Percentiles rank a stretch among this genome's conserved stretches.
Evolutionary conservation across 805 yeast genomes (phyloP).

Genomic region (Wickerhamomyces hampshirensis): DNA sequence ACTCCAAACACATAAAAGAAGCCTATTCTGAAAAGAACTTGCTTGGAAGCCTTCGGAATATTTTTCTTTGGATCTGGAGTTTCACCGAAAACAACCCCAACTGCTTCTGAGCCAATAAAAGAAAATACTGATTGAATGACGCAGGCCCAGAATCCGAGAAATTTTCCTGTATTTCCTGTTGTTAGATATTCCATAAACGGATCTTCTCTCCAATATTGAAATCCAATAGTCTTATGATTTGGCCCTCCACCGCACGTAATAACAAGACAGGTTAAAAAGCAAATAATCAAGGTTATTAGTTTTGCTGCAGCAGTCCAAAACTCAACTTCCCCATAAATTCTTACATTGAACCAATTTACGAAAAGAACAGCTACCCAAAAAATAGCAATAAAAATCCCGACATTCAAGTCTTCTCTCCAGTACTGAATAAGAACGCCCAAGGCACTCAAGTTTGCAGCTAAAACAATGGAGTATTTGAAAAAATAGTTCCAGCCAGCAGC

Average conservation of each 20-base stretch:
- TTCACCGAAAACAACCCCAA: slow-evolving; percentile 53
- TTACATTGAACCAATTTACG: slow-evolving; percentile 32
- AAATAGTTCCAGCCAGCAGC: slow-evolving; percentile 44
- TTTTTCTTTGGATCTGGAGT: slow-evolving; percentile 50
- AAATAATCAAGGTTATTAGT: slow-evolving; percentile 54
- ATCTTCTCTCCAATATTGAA: slow-evolving; percentile 31
- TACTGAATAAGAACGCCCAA: slow-evolving; percentile 41
- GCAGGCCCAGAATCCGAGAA: slow-evolving; percentile 56
- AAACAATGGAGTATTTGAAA: slow-evolving; percentile 35
- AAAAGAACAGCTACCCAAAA: slow-evolving; percentile 32
- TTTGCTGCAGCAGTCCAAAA: slow-evolving; percentile 60
- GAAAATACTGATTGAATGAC: slow-evolving; percentile 57
- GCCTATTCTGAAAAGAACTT: slow-evolving; percentile 29
- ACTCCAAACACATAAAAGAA: slow-evolving; percentile 28
- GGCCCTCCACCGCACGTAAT: slow-evolving; percentile 66
- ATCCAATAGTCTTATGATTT: slow-evolving; percentile 29
- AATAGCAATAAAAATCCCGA: slow-evolving; percentile 43
- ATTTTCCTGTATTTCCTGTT: slow-evolving; percentile 44
- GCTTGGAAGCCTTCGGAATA: slow-evolving; percentile 53
- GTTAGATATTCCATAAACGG: slow-evolving; percentile 26
- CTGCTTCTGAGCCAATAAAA: slow-evolving; percentile 53
- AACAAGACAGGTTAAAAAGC: slow-evolving; percentile 48
- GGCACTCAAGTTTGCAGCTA: slow-evolving; percentile 42
- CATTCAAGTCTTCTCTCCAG: slow-evolving; percentile 39
- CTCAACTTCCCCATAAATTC: slow-evolving; percentile 43